Evolutionary conservation across 1,139 yeast genomes (phyloP), one percentile per base, ranked within the genome.

Genomic region (Yamadazyma friedrichii): DNA sequence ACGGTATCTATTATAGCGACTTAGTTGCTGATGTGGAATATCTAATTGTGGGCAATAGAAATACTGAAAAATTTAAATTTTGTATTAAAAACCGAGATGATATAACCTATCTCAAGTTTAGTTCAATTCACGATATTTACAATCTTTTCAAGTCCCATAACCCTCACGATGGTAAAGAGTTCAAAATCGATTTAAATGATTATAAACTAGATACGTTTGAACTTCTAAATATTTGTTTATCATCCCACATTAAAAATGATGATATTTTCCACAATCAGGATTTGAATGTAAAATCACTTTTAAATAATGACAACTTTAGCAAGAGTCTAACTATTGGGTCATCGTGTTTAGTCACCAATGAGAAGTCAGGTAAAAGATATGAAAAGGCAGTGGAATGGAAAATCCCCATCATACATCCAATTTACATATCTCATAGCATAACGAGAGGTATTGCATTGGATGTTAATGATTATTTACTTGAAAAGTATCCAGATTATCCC

Each of bases 351-450:
- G 68, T 82, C 1, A 72, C 81, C 4, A 70, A 80, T 15, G 80
- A 73, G 36, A 61, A 64, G 24, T 53, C 62, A 15, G 95, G 96
- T 0, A 76, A 74, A 44, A 67, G 94, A 46, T 84, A 72, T 53
- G 66, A 65, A 24, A 82, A 77, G 56, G 89, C 93, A 1, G 43
- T 69, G 6, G 81, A 80, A 53, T 84, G 93, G 91, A 69, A 68
- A 5, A 76, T 82, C 3, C 84, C 87, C 1, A 74, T 82, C 1
- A 78, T 88, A 3, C 89, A 85, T 55, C 93, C 94, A 0, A 62
- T 77, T 39, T 89, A 95, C 94, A 60, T 89, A 3, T 53, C 74
- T 15, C 88, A 87, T 56, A 78, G 87, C 36, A 56, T 79, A 3
- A 64, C 69, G 35, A 65, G 95, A 46, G 78, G 76, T 3, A 88